Percentiles rank a stretch among this genome's conserved stretches.
These are phyloP conservation scores for Wallacemonas collosoma DNA, from an alignment of 208 protist genomes.

Conservation along the genomic window DNA sequence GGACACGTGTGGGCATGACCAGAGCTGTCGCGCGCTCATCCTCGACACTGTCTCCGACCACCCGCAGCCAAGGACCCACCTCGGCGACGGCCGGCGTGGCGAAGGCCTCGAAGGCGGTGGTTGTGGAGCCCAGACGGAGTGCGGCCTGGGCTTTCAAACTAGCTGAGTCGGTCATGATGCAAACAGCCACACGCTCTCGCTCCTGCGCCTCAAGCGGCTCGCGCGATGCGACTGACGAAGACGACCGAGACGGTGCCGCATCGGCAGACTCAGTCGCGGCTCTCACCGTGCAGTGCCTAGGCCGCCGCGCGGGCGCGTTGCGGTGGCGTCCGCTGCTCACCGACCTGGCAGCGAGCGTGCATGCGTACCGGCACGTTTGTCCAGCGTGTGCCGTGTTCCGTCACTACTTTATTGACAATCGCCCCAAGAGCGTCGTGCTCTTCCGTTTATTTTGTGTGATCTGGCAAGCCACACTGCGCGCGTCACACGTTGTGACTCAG, in stretches of 20 bases:
- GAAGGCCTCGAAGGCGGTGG: background rate
- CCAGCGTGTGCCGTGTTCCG: conserved; percentile 44
- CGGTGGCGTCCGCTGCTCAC: conserved; percentile 45
- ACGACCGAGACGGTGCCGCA: background rate
- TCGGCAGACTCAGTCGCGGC: conserved; percentile 32
- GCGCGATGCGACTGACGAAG: background rate
- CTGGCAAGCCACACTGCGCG: conserved; percentile 25
- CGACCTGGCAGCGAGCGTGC: conserved; percentile 40
- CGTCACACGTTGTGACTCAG: conserved; percentile 25
- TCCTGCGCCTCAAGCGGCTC: background rate
- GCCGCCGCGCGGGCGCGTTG: conserved; percentile 37
- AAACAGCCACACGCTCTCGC: conserved; percentile 25
- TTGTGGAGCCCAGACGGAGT: background rate
- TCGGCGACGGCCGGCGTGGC: background rate
- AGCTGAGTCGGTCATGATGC: conserved; percentile 28
- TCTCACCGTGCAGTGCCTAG: conserved; percentile 32
- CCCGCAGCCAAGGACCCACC: too few species aligned
- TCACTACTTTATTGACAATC: conserved; percentile 44
- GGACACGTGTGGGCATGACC: too few species aligned
- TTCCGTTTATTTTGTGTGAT: conserved; percentile 41
- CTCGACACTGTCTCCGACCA: too few species aligned
- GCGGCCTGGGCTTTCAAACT: conserved; percentile 38
- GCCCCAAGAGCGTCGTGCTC: conserved; percentile 26
- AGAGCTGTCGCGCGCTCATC: too few species aligned
- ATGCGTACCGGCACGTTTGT: conserved; percentile 37